Percentiles rank a stretch among this genome's conserved stretches.
These are phyloP conservation scores for Scheffersomyces titani DNA, from an alignment of 1,139 yeast genomes.

Conservation along the genomic window DNA sequence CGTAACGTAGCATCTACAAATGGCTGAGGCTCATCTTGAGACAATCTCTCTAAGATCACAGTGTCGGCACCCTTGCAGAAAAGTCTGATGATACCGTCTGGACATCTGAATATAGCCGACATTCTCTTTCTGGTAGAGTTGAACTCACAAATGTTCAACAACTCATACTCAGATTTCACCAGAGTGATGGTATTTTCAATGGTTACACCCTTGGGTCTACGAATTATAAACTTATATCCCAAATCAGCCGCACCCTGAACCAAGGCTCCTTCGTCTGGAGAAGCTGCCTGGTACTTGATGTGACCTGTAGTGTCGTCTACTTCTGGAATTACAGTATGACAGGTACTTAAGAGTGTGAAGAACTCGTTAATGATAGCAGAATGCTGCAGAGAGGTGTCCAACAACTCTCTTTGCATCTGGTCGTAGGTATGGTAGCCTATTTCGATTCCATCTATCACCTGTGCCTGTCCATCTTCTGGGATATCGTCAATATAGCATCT, in stretches of 20 bases:
- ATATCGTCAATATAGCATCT: conserved; percentile 83
- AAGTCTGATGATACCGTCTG: conserved; percentile 87
- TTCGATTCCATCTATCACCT: conserved; percentile 74
- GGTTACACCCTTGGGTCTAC: conserved; percentile 83
- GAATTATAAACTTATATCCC: conserved; percentile 80
- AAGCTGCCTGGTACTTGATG: conserved; percentile 95
- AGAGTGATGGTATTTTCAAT: conserved; percentile 52
- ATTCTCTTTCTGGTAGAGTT: conserved; percentile 96
- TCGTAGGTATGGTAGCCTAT: conserved; percentile 78
- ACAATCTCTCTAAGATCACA: conserved; percentile 83
- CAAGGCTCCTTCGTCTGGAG: conserved; percentile 98
- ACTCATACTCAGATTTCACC: conserved; percentile 55
- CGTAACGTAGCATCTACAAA: conserved; percentile 79
- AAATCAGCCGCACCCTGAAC: conserved; percentile 94
- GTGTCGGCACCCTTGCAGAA: conserved; percentile 99
- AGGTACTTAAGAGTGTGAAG: conserved; percentile 80
- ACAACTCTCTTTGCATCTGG: conserved; percentile 56
- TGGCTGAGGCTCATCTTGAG: conserved; percentile 64
- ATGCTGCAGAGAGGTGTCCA: conserved; percentile 45
- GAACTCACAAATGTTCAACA: conserved; percentile 91
- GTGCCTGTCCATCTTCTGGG: conserved; percentile 86
- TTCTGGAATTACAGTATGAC: conserved; percentile 98
- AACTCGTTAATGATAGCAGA: conserved; percentile 76
- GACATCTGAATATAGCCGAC: conserved; percentile 93
- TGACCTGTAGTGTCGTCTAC: conserved; percentile 55